Evolutionary conservation across 2,329 filamentous ascomycete species (phyloP).

Genomic region (Talaromyces sp.): DNA sequence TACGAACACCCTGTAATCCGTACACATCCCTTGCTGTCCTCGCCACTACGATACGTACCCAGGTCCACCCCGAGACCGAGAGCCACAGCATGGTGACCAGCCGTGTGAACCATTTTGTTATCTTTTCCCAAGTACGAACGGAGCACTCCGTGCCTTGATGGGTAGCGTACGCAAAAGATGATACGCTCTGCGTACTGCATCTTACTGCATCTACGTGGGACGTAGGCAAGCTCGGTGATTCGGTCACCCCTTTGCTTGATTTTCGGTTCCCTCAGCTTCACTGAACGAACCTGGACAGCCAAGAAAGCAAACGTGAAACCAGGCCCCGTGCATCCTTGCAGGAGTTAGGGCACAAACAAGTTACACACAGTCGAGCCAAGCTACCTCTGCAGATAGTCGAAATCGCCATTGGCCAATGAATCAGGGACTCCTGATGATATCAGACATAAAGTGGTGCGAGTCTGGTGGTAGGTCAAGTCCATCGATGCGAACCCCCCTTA

Average conservation of each 20-base stretch:
- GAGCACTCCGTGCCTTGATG: neutral
- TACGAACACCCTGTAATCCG: neutral
- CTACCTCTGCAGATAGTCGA: neutral
- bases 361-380: neutral
- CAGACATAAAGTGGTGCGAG: neutral
- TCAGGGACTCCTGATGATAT: neutral
- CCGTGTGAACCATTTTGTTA: neutral
- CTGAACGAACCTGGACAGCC: neutral
- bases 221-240: neutral
- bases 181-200: neutral
- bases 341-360: neutral
- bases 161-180: neutral
- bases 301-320: neutral
- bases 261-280: neutral
- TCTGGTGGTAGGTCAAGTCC: neutral
- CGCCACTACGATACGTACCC: neutral
- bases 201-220: neutral
- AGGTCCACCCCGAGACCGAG: neutral
- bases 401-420: neutral
- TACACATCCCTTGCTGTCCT: neutral
- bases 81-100: neutral
- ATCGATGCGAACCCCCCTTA: neutral
- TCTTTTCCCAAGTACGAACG: neutral
- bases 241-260: neutral
- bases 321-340: conserved; percentile 11